Evolutionary conservation across 2,329 filamentous ascomycete genomes (phyloP).

Genomic region (Mollisiaceae sp.): DNA sequence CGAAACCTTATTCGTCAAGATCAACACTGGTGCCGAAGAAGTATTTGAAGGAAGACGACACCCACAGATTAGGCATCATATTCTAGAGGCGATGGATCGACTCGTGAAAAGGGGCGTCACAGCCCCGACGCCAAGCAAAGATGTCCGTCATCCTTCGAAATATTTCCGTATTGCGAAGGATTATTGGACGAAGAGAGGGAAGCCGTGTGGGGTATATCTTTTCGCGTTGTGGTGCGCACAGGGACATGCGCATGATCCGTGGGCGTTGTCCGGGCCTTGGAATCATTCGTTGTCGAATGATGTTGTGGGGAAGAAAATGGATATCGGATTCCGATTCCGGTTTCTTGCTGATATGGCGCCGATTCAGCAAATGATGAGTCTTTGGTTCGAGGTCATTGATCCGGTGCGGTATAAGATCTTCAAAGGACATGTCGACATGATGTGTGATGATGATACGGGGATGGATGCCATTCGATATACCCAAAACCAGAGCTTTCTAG

Average conservation of each 20-base stretch:
- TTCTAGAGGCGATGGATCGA: not conserved
- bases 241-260: not conserved
- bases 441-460: slow-evolving; percentile 3
- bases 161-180: not conserved
- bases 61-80: not conserved
- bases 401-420: not conserved
- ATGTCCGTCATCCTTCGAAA: not conserved
- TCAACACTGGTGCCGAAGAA: slow-evolving; percentile 6
- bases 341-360: slow-evolving; percentile 5
- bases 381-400: slow-evolving; percentile 8
- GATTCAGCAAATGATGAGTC: slow-evolving; percentile 2
- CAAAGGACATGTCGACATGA: slow-evolving; percentile 1
- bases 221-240: not conserved
- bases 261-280: not conserved
- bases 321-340: not conserved
- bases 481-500: slow-evolving; percentile 2
- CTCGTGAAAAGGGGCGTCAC: not conserved
- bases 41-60: not conserved
- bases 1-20: not conserved
- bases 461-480: not conserved
- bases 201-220: slow-evolving; percentile 3
- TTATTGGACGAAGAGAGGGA: not conserved
- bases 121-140: not conserved
- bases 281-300: not conserved
- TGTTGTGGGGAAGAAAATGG: not conserved